phyloP scores from a whole-genome alignment of 495 filamentous ascomycete species.

The Venustampulla echinocandica region DNA sequence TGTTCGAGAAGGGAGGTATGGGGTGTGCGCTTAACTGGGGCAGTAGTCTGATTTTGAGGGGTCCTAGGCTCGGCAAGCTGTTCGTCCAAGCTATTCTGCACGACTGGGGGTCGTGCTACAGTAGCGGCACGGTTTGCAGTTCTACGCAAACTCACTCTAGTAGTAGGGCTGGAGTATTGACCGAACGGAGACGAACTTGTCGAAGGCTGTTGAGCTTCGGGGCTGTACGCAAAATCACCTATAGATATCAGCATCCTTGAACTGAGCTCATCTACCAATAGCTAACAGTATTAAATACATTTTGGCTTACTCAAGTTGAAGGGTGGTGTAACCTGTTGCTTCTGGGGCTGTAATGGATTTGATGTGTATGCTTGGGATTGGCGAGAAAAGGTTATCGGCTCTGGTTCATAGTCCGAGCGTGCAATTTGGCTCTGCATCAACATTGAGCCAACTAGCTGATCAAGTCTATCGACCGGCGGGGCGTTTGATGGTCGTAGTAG shows the following conservation, averaged over 20 bases:
- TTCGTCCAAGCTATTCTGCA: neutral
- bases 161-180: constrained; percentile 32
- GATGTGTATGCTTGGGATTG: constrained; percentile 11
- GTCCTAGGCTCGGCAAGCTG: neutral
- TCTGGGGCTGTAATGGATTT: constrained; percentile 22
- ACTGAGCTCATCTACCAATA: too few species aligned
- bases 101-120: neutral
- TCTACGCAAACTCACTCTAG: constrained; percentile 26
- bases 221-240: constrained; percentile 18
- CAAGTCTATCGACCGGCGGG: neutral
- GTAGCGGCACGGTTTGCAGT: constrained; percentile 7
- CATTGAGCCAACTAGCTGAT: constrained; percentile 14
- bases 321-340: constrained; percentile 25
- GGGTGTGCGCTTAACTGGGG: neutral
- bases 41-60: neutral
- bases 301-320: constrained; percentile 26
- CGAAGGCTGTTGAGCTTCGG: constrained; percentile 12
- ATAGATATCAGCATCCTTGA: constrained; percentile 9
- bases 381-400: constrained; percentile 1
- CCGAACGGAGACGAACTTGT: constrained; percentile 28
- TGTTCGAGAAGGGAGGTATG: constrained; percentile 12
- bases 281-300: neutral
- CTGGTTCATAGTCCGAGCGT: neutral
- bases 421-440: constrained; percentile 7
- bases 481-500: neutral